Base-by-base conservation (phyloP, 202 grass and related monocot species). In the Hordeum pubiflorum region DNA sequence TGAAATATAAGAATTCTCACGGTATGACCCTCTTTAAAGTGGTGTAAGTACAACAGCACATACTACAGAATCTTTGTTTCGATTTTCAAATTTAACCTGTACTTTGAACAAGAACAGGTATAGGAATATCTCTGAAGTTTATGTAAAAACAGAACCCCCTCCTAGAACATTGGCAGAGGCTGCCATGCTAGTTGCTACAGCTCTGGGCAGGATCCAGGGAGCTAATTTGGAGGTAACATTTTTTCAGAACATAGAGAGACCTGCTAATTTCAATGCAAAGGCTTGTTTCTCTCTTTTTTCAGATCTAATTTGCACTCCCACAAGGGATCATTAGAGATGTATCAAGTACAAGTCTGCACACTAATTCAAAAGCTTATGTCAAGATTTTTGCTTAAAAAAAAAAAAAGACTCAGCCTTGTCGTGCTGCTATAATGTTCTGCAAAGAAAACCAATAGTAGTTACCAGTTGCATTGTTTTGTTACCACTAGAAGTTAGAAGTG, bases 81-180 rank as follows among this genome's bases (percentile, higher is more conserved):
- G 23, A 41, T 14, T 69, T 37, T 72, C 41, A 31, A 24, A 50
- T 72, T 48, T 48, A 72, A 72, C 7, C 12, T 10, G 7, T 48
- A 10, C 68, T 48, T 71, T 72, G 68, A 48, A 29, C 68, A 72
- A 72, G 23, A 72, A 72, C 68, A 72, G 68, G 41, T 72, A 72
- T 27, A 48, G 23, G 41, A 72, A 29, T 41, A 72, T 72, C 68
- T 48, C 41, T 8, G 41, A 72, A 15, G 68, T 41, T 29, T 70
- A 70, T 44, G 6, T 44, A 70, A 72, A 24, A 48, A 69, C 38
- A 18, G 75, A 69, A n/a, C 52, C 68, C 12, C 70, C 58, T 62
- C 90, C 86, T 13, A 75, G 3, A 66, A 81, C 79, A 18, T 60
- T 72, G 59, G 37, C 64, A 54, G 90, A 83, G 72, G 90, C 87